These are phyloP conservation scores for Mucor mucedo DNA, from an alignment of 371 early-diverging fungal species.

Conservation along the genomic window DNA sequence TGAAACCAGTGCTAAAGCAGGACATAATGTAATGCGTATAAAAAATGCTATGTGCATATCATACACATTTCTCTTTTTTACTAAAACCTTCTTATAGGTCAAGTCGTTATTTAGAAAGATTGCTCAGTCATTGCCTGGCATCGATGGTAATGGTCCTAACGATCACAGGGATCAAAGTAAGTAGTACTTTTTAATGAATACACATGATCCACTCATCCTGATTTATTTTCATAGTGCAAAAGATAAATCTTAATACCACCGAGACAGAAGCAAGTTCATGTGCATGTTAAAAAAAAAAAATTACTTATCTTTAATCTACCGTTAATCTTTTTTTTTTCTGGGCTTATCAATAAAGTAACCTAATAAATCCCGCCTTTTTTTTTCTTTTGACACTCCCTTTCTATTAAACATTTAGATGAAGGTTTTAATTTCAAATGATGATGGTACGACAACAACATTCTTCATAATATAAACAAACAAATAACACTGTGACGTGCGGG, in stretches of 20 bases:
- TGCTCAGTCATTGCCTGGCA: slow-evolving; percentile 91
- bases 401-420: slow-evolving; percentile 5
- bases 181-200: background rate
- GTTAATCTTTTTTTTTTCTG: too few relatives aligned
- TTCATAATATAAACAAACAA: background rate
- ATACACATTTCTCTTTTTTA: background rate
- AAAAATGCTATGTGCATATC: background rate
- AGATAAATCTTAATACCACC: slow-evolving; percentile 33
- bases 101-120: slow-evolving; percentile 94
- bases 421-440: slow-evolving; percentile 46
- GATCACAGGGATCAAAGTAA: slow-evolving; percentile 37
- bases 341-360: background rate
- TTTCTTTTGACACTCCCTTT: background rate
- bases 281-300: slow-evolving; percentile 30
- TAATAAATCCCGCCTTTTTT: background rate
- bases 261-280: slow-evolving; percentile 34
- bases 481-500: background rate
- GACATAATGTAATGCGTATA: slow-evolving; percentile 74
- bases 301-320: too few relatives aligned
- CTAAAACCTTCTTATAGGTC: slow-evolving; percentile 36
- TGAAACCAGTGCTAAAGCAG: slow-evolving; percentile 97
- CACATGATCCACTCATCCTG: background rate
- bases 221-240: slow-evolving; percentile 32
- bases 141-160: slow-evolving; percentile 62
- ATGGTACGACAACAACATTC: slow-evolving; percentile 26